Evolutionary conservation across 257 asterid species (phyloP), one percentile per base, ranked within the genome.

Genomic region (Solanum chaucha): DNA sequence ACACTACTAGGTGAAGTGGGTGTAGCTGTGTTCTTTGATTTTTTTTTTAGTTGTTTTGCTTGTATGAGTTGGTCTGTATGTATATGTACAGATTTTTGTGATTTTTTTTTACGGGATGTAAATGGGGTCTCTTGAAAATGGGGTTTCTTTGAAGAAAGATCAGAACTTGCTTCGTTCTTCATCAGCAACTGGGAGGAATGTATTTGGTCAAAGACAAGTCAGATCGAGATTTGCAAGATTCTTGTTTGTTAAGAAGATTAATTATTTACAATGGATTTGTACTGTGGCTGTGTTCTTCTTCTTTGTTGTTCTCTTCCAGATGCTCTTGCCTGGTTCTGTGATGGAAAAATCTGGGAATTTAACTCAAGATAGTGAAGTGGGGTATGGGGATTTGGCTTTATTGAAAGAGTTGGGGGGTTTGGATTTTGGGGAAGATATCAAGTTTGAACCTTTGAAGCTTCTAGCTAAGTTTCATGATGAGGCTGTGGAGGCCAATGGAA

Each of bases 221-320:
- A 94, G 98, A 94, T 96, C 99, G 92, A 95, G 98, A 94, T 92
- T 92, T 85, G 93, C 98, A 8, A 93, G 98, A 89, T 88, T 92
- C 30, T 84, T 93, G 86, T 85, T 92, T 41, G 91, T 90, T 70
- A 91, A 88, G 91, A 94, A 87, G 93, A 92, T 96, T 89, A 89
- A 93, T 90, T 93, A 90, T 83, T 26, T 91, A 44, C 92, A 90
- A 88, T 91, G 93, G 91, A 88, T 94, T 84, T 94, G 95, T 88
- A 88, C 90, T 5, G 94, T 91, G 6, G 94, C 90, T 44, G 94
- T 92, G 41, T 91, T 93, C 86, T 94, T 96, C 86, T 92, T 92
- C 93, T 91, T 94, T 44, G 82, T 95, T 30, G 92, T 94, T 83
- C 65, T 95, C 13, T 90, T 94, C 59, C 98, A 94, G 90, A 90